Conservation (phyloP, 73 alveolate species). For the Symbiodinium natans region DNA sequence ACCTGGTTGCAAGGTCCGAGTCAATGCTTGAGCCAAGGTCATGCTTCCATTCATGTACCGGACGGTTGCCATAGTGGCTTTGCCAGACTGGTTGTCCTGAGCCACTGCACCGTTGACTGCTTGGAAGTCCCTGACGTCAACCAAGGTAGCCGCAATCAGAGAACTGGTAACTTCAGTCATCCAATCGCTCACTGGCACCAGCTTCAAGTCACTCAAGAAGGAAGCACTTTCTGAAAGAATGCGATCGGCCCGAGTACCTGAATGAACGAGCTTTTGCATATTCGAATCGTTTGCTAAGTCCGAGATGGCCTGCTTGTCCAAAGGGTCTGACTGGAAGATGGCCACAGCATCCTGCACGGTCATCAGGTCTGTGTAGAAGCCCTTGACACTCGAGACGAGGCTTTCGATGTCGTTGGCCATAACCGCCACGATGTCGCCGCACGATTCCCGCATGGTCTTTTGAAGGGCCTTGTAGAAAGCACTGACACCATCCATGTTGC, state of each 20-base stretch:
- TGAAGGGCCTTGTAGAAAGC: not conserved
- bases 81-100: not conserved
- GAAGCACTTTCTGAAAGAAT: not conserved
- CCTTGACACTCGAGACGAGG: not conserved
- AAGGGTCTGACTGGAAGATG: not conserved
- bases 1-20: not conserved
- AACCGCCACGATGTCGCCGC: not conserved
- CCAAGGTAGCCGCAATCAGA: not conserved
- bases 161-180: not conserved
- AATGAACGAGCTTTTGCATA: not conserved
- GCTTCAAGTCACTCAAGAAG: not conserved
- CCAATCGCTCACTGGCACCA: not conserved
- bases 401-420: not conserved
- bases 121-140: not conserved
- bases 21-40: not conserved
- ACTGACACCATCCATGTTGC: not conserved
- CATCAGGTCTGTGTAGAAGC: not conserved
- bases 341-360: not conserved
- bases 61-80: not conserved
- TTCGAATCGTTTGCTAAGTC: not conserved
- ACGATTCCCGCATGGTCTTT: not conserved
- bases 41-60: not conserved
- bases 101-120: not conserved
- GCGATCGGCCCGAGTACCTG: not conserved
- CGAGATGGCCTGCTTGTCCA: not conserved